phyloP scores from a whole-genome alignment of 805 yeast species.

The Blastobotrys peoriensis region DNA sequence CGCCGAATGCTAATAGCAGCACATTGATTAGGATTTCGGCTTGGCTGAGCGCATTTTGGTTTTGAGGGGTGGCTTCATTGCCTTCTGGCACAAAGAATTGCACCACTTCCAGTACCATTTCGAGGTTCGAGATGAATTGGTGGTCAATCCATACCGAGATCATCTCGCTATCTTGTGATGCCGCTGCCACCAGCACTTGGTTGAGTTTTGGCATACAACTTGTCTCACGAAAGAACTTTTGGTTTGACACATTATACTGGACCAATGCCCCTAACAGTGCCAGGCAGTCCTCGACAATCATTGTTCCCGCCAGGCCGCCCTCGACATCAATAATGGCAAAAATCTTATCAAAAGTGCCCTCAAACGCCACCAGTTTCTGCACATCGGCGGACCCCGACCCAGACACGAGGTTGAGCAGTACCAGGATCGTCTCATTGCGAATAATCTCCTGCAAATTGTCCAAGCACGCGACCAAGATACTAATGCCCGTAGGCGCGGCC shows the following conservation, averaged over 20 bases:
- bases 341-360: constrained; percentile 78
- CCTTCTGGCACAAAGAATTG: constrained; percentile 68
- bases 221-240: constrained; percentile 80
- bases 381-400: constrained; percentile 79
- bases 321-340: constrained; percentile 78
- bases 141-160: constrained; percentile 62
- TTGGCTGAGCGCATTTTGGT: constrained; percentile 56
- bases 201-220: constrained; percentile 67
- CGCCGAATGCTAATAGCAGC: constrained; percentile 61
- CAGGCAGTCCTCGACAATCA: constrained; percentile 87
- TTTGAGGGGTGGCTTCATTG: constrained; percentile 51
- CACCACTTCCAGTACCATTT: constrained; percentile 64
- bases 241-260: constrained; percentile 82
- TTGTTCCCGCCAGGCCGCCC: constrained; percentile 83
- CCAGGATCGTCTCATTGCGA: constrained; percentile 72
- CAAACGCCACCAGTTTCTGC: constrained; percentile 91
- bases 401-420: constrained; percentile 77
- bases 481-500: constrained; percentile 70
- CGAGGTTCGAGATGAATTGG: constrained; percentile 63
- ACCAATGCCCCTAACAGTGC: constrained; percentile 66
- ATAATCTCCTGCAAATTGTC: constrained; percentile 75
- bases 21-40: constrained; percentile 62
- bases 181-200: constrained; percentile 56
- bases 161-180: constrained; percentile 26
- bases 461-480: constrained; percentile 59